Evolutionary conservation across 1,284 basidiomycete species (phyloP).

Genomic region (Phlebopus sp.): DNA sequence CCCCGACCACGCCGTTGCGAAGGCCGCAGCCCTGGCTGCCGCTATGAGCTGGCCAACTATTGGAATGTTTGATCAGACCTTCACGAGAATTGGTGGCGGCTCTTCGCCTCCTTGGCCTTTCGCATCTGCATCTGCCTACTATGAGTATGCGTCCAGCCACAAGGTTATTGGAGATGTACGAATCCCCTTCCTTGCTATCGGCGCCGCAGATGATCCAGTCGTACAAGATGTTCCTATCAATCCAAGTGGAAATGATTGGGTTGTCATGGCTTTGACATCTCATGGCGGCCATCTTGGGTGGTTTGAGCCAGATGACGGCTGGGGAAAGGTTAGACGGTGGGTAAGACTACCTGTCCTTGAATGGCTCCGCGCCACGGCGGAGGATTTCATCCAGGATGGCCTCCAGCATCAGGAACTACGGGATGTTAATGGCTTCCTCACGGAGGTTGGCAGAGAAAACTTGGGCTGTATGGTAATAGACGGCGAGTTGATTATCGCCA

Average conservation of each 20-base stretch:
- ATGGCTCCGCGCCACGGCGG: slow-evolving; percentile 63
- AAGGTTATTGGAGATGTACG: slow-evolving; percentile 54
- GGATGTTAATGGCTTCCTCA: slow-evolving; percentile 57
- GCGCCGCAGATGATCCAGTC: slow-evolving; percentile 91
- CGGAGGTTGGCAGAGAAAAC: slow-evolving; percentile 40
- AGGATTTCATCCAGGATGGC: slow-evolving; percentile 45
- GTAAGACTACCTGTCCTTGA: slow-evolving; percentile 70
- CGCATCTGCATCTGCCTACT: slow-evolving; percentile 76
- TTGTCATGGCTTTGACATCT: slow-evolving; percentile 72
- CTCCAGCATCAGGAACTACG: slow-evolving; percentile 31
- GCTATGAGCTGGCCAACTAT: slow-evolving; percentile 54
- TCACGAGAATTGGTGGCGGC: slow-evolving; percentile 79
- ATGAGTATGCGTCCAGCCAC: slow-evolving; percentile 65
- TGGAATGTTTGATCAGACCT: slow-evolving; percentile 58
- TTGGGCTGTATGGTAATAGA: slow-evolving; percentile 45
- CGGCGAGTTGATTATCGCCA: slow-evolving; percentile 37
- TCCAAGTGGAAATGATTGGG: slow-evolving; percentile 57
- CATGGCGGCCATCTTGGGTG: slow-evolving; percentile 94
- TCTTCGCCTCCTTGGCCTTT: slow-evolving; percentile 80
- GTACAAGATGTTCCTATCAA: slow-evolving; percentile 62
- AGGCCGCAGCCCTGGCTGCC: slow-evolving; percentile 45
- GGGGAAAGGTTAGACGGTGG: slow-evolving; percentile 60
- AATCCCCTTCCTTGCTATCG: slow-evolving; percentile 80
- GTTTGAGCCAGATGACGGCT: slow-evolving; percentile 65
- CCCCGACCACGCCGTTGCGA: slow-evolving; percentile 49